A percentile compares a stretch with the other conserved stretches of the same genome.
Conservation (phyloP, 768 basidiomycete species). For the Multifurca ochricompacta region DNA sequence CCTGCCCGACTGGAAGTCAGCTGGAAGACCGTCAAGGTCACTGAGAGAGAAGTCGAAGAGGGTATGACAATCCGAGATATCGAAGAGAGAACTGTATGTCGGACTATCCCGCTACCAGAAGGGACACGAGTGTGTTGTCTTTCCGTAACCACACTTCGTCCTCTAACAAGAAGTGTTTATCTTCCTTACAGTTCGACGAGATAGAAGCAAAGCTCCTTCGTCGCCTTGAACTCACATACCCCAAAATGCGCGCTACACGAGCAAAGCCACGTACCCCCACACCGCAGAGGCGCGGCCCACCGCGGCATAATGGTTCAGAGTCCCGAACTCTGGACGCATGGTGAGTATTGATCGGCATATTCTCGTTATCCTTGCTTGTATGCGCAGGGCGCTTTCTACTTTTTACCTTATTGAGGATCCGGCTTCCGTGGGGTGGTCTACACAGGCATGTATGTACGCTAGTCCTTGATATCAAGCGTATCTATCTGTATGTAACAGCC, state of each 20-base stretch:
- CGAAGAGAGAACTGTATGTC: constrained; percentile 53
- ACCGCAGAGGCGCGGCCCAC: constrained; percentile 13
- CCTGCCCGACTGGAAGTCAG: constrained; percentile 49
- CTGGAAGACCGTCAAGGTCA: constrained; percentile 54
- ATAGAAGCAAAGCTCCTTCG: constrained; percentile 59
- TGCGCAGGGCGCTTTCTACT: constrained; percentile 1
- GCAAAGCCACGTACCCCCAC: constrained; percentile 15
- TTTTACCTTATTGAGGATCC: constrained; percentile 6
- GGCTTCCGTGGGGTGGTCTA: constrained; percentile 1
- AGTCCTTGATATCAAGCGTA: constrained; percentile 11
- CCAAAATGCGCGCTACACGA: constrained; percentile 27
- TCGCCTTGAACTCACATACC: constrained; percentile 57
- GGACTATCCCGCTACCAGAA: constrained; percentile 65
- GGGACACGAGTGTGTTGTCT: constrained; percentile 51
- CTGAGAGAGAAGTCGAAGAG: constrained; percentile 50
- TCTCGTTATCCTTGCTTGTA: not conserved
- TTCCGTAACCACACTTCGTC: not conserved
- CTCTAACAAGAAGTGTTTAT: not conserved
- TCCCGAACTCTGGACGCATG: constrained; percentile 10
- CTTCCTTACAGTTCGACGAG: constrained; percentile 56
- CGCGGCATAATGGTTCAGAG: constrained; percentile 9
- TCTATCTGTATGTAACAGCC: constrained; percentile 19
- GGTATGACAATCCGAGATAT: constrained; percentile 55
- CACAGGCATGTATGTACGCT: constrained; percentile 13
- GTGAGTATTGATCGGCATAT: constrained; percentile 4